Conservation (phyloP, 2,329 filamentous ascomycete species). For the Penicillium capsulatum region DNA sequence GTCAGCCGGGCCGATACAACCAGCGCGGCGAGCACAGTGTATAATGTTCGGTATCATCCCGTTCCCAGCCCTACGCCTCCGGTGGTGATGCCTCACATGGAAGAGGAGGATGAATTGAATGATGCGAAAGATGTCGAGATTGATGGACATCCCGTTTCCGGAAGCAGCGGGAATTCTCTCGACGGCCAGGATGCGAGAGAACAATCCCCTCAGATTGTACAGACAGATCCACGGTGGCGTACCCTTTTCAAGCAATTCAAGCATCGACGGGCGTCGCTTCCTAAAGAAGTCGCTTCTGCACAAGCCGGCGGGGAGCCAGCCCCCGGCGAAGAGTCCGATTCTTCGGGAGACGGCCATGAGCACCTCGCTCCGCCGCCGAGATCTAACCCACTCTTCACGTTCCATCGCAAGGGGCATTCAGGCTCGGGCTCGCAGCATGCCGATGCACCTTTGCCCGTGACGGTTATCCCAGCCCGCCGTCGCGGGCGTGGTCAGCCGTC, state of each 20-base stretch:
- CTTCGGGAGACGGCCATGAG: slow-evolving; percentile 43
- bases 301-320: slow-evolving; percentile 45
- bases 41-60: slow-evolving; percentile 59
- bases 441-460: slow-evolving; percentile 51
- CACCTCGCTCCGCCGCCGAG: slow-evolving; percentile 44
- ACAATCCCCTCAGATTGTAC: slow-evolving; percentile 33
- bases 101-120: slow-evolving; percentile 29
- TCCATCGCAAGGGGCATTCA: slow-evolving; percentile 44
- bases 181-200: slow-evolving; percentile 22
- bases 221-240: slow-evolving; percentile 44
- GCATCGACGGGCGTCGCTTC: slow-evolving; percentile 54
- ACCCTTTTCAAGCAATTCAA: slow-evolving; percentile 56
- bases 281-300: slow-evolving; percentile 57
- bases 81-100: slow-evolving; percentile 33
- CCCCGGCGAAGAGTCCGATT: slow-evolving; percentile 23
- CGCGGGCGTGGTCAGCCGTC: slow-evolving; percentile 50
- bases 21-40: slow-evolving; percentile 61
- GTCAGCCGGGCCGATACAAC: slow-evolving; percentile 58
- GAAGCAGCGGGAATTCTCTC: slow-evolving; percentile 15
- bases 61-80: slow-evolving; percentile 47
- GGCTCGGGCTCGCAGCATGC: slow-evolving; percentile 35
- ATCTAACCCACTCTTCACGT: slow-evolving; percentile 46
- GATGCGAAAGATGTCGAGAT: slow-evolving; percentile 26
- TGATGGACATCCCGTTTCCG: slow-evolving; percentile 10
- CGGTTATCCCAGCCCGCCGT: slow-evolving; percentile 58